phyloP scores from a whole-genome alignment of 495 filamentous ascomycete species.

The Aspergillus bridgeri region DNA sequence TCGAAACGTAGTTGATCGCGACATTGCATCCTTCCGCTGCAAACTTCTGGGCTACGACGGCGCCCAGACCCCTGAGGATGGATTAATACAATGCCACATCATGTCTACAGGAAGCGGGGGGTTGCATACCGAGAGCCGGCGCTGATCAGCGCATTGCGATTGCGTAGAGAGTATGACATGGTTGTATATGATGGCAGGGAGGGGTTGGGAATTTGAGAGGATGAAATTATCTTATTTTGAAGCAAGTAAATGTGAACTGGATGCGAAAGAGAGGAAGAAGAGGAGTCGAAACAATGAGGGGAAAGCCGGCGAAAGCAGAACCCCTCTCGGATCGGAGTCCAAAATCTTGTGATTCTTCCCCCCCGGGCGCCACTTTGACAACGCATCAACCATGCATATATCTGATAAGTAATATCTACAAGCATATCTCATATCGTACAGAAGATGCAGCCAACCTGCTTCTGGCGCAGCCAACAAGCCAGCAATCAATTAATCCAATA shows the following conservation, averaged over 20 bases:
- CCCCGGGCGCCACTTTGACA: neutral
- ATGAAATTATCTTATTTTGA: neutral
- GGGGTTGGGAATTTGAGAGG: neutral
- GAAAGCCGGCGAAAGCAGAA: neutral
- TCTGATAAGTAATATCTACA: neutral
- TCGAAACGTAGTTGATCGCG: constrained; percentile 66
- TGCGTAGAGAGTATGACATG: constrained; percentile 62
- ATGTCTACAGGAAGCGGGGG: neutral
- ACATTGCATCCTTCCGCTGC: constrained; percentile 64
- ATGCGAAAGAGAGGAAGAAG: neutral
- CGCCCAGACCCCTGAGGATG: constrained; percentile 58
- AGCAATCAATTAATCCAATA: too few relatives aligned
- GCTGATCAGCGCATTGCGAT: constrained; percentile 63
- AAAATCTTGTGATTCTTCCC: neutral
- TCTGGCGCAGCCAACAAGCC: too few relatives aligned
- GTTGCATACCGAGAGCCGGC: constrained; percentile 60
- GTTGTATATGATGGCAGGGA: neutral
- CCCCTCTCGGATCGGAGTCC: neutral
- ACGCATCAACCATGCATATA: too few relatives aligned
- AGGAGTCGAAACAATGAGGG: neutral
- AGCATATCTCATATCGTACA: neutral
- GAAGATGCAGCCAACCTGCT: neutral
- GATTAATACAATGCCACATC: constrained; percentile 3
- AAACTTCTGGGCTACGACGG: constrained; percentile 59
- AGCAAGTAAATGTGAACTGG: neutral